Evolutionary conservation across 306 rosid species (phyloP), one percentile per base, ranked within the genome.

Genomic region (Casuarina cunninghamiana): DNA sequence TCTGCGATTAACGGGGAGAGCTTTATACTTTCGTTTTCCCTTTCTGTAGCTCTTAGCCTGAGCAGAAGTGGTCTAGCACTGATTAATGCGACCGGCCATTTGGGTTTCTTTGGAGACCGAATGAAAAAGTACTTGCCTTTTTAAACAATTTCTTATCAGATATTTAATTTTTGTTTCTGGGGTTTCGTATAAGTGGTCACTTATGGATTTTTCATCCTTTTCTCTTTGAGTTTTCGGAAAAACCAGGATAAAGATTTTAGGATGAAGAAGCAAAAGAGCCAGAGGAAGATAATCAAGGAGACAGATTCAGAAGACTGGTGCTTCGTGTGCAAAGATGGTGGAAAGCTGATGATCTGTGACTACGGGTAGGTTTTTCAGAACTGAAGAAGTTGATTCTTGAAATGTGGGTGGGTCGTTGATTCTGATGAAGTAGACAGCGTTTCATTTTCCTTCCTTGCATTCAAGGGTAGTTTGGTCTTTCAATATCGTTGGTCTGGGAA

Each of bases 261-360:
- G 38, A 58, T 58, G 65, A 58, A 58, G 65, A 58, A 58, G 65
- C 37, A 57, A 62, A 55, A 53, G 32, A 9, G 16, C 4, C 66
- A 48, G 15, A 51, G 19, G 10, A 11, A 6, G 19, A 5, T 6
- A 48, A 53, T 19, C 5, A 38, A 57, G 41, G 58, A 49, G 9
- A 53, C 69, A 15, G 68, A 68, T 68, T 11, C 63, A 4, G 87
- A 84, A 46, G 80, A 86, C 0, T 79, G 79, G 83, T 87, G 90
- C 53, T 87, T 84, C 63, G 75, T 44, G 17, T 87, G 90, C 80
- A 87, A 87, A 66, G 88, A 87, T 6, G 90, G 90, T n/a, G 90
- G 90, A 6, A 4, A 75, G 3, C 61, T 87, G 0, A 35, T 84
- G 39, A 10, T 87, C 26, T 87, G 90, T 17, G 90, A 81, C 58